Conservation (phyloP, 805 yeast species). For the Ogataea degrootiae region DNA sequence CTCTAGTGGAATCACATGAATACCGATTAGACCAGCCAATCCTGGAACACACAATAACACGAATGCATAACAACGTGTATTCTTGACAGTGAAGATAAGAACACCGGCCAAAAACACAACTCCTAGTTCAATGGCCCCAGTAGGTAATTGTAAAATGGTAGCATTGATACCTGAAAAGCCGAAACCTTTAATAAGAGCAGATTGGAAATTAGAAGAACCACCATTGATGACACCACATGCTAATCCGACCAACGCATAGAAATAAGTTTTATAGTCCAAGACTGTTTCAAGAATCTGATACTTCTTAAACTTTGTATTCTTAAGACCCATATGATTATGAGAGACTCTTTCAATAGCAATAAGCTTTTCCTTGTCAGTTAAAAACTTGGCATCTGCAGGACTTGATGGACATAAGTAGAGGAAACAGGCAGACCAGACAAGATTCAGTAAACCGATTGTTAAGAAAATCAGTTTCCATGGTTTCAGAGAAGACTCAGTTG, state of each 20-base stretch:
- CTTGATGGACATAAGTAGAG: constrained; percentile 34
- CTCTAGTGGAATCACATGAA: constrained; percentile 11
- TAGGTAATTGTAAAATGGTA: constrained; percentile 25
- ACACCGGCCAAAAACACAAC: constrained; percentile 18
- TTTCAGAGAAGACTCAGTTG: constrained; percentile 3
- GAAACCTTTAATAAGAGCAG: constrained; percentile 38
- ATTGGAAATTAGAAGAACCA: constrained; percentile 45
- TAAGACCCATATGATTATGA: constrained; percentile 40
- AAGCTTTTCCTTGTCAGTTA: constrained; percentile 34
- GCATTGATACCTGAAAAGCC: constrained; percentile 19
- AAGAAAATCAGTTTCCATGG: constrained; percentile 43
- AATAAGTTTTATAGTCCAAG: constrained; percentile 29
- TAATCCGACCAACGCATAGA: constrained; percentile 27
- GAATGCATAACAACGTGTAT: constrained; percentile 13
- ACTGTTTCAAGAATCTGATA: constrained; percentile 41
- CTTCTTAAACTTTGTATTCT: constrained; percentile 34
- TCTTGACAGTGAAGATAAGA: constrained; percentile 11
- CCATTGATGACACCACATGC: constrained; percentile 50
- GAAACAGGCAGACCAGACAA: constrained; percentile 26
- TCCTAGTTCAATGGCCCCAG: constrained; percentile 25
- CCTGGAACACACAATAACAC: constrained; percentile 17
- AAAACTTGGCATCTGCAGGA: constrained; percentile 42
- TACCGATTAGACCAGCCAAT: constrained; percentile 19
- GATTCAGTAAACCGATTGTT: constrained; percentile 37
- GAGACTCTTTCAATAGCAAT: constrained; percentile 26